Evolutionary conservation across 108 stramenopile genomes (phyloP).

Genomic region (Cyclotella cryptica): DNA sequence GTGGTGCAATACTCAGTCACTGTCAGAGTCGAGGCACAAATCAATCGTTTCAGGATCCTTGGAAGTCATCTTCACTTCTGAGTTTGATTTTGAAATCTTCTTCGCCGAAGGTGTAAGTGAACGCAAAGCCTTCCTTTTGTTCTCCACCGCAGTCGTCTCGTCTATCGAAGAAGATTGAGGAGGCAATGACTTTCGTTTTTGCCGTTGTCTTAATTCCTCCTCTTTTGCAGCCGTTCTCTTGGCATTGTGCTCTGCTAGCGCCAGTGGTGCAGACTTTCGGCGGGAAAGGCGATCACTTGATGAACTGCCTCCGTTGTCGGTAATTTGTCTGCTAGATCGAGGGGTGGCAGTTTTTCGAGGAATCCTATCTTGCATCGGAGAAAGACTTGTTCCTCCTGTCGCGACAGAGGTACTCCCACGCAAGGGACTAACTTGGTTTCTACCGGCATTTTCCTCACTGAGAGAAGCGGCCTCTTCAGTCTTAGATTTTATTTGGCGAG

Average conservation of each 20-base stretch:
- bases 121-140: neutral
- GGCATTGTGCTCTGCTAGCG: too few species aligned
- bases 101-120: neutral
- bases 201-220: too few species aligned
- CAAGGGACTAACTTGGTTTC: too few species aligned
- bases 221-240: too few species aligned
- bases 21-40: conserved; percentile 33
- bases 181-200: too few species aligned
- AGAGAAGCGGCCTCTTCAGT: neutral
- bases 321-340: neutral
- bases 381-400: neutral
- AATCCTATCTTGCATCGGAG: neutral
- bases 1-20: conserved; percentile 12
- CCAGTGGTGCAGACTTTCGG: neutral
- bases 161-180: neutral
- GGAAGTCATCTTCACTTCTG: neutral
- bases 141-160: neutral
- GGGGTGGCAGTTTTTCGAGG: neutral
- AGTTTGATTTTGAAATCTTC: neutral
- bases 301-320: neutral
- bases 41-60: conserved; percentile 14
- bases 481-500: too few species aligned
- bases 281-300: neutral
- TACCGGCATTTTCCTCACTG: neutral
- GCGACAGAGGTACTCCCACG: neutral